Conservation (phyloP, 2,329 filamentous ascomycete genomes). For the Venturia oleaginea region DNA sequence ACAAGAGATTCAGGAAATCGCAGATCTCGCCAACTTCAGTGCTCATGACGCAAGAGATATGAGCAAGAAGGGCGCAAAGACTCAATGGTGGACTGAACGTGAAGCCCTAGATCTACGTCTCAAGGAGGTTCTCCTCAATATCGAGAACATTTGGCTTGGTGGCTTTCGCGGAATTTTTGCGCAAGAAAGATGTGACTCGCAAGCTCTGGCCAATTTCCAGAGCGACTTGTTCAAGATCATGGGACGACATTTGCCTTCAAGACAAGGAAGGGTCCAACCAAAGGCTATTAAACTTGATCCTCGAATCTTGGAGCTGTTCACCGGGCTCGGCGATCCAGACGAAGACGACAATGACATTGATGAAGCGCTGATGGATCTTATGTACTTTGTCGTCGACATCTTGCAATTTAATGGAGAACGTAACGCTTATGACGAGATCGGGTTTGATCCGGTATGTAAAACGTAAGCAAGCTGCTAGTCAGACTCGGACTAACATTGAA, state of each 20-base stretch:
- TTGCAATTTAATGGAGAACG: conserved; percentile 92
- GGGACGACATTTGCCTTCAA: conserved; percentile 76
- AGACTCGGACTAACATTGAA: conserved; percentile 12
- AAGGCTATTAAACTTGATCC: conserved; percentile 47
- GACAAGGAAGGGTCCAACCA: conserved; percentile 50
- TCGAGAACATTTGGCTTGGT: conserved; percentile 90
- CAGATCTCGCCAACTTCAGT: conserved; percentile 70
- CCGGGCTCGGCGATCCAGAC: conserved; percentile 69
- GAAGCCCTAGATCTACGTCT: conserved; percentile 71
- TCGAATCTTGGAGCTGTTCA: conserved; percentile 75
- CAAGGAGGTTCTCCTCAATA: conserved; percentile 67
- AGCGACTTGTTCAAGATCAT: conserved; percentile 69
- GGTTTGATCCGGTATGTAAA: conserved; percentile 58
- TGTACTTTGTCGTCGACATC: conserved; percentile 95
- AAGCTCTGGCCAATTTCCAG: conserved; percentile 65
- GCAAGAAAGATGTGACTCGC: conserved; percentile 52
- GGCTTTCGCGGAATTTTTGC: conserved; percentile 95
- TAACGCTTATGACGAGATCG: conserved; percentile 96
- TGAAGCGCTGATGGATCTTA: conserved; percentile 78
- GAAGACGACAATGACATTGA: conserved; percentile 66
- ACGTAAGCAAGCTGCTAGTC: neutral
- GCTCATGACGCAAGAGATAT: conserved; percentile 68
- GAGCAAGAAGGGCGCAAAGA: conserved; percentile 63
- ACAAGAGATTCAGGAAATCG: conserved; percentile 72
- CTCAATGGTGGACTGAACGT: conserved; percentile 82